phyloP scores from a whole-genome alignment of 768 basidiomycete genomes.

The Rhizopogon salebrosus region DNA sequence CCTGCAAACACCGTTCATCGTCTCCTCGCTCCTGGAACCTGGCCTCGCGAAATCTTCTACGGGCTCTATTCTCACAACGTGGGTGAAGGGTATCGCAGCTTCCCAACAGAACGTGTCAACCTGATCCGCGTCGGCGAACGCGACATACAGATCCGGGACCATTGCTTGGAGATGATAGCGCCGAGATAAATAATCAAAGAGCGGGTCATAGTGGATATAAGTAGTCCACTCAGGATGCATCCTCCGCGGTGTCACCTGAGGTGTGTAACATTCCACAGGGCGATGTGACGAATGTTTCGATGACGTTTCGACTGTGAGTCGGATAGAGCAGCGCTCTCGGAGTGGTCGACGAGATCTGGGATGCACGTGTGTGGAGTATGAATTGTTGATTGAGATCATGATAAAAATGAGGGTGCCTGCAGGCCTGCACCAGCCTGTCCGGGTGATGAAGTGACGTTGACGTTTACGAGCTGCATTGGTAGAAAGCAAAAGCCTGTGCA shows the following conservation, averaged over 20 bases:
- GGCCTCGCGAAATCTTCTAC: not conserved
- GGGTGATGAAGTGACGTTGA: not conserved
- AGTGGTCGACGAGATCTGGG: slow-evolving; percentile 1
- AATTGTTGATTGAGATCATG: not conserved
- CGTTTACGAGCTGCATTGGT: not conserved
- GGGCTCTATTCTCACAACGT: slow-evolving; percentile 15
- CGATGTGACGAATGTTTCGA: slow-evolving; percentile 2
- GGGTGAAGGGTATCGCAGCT: slow-evolving; percentile 12
- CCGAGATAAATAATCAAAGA: not conserved
- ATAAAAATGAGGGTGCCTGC: not conserved
- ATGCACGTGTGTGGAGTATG: not conserved
- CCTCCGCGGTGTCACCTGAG: not conserved
- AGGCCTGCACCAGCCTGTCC: too few relatives aligned
- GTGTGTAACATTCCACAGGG: not conserved
- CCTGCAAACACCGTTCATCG: not conserved
- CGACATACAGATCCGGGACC: slow-evolving; percentile 12
- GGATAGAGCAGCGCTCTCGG: slow-evolving; percentile 5
- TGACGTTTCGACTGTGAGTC: slow-evolving; percentile 7
- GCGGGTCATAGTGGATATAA: not conserved
- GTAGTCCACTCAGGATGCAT: not conserved
- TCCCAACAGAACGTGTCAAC: slow-evolving; percentile 6
- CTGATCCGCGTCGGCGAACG: slow-evolving; percentile 13
- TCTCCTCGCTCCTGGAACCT: not conserved
- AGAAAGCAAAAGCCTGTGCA: not conserved
- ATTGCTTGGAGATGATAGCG: slow-evolving; percentile 10